Conservation (phyloP, 176 grass and related monocot genomes). For the Paspalum vaginatum region DNA sequence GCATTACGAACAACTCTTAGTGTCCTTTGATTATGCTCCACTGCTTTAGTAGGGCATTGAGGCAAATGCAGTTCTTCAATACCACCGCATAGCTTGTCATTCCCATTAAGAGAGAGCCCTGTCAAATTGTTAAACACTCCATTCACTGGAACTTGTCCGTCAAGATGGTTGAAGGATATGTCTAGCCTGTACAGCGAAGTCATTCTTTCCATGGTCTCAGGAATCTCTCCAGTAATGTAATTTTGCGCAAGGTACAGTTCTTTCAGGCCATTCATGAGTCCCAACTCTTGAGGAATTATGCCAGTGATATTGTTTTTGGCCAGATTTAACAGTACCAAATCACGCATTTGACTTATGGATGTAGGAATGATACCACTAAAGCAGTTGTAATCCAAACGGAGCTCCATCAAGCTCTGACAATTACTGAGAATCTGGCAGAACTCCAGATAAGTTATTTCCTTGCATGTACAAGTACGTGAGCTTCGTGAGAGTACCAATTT, state of each 20-base stretch:
- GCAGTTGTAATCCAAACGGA: slow-evolving; percentile 45
- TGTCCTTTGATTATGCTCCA: neutral
- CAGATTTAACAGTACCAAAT: slow-evolving; percentile 45
- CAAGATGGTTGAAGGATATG: slow-evolving; percentile 54
- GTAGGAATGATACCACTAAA: slow-evolving; percentile 40
- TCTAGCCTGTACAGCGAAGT: slow-evolving; percentile 30
- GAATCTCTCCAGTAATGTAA: slow-evolving; percentile 48
- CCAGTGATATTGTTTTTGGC: slow-evolving; percentile 52
- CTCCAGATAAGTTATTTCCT: slow-evolving; percentile 43
- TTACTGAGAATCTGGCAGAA: slow-evolving; percentile 35
- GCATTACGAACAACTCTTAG: neutral
- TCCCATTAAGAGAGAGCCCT: slow-evolving; percentile 44
- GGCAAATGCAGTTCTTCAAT: slow-evolving; percentile 38
- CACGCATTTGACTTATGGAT: slow-evolving; percentile 49
- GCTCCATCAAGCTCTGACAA: slow-evolving; percentile 48
- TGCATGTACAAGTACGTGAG: slow-evolving; percentile 42
- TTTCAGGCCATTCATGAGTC: slow-evolving; percentile 38
- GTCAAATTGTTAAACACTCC: slow-evolving; percentile 50
- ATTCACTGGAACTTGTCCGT: slow-evolving; percentile 39
- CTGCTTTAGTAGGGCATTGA: neutral
- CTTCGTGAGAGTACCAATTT: slow-evolving; percentile 34
- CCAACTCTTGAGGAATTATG: slow-evolving; percentile 47
- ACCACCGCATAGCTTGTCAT: slow-evolving; percentile 46
- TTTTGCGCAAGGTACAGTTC: slow-evolving; percentile 50
- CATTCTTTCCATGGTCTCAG: slow-evolving; percentile 23